Evolutionary conservation across 2,329 filamentous ascomycete species (phyloP).

Genomic region (Pseudopithomyces maydicus): DNA sequence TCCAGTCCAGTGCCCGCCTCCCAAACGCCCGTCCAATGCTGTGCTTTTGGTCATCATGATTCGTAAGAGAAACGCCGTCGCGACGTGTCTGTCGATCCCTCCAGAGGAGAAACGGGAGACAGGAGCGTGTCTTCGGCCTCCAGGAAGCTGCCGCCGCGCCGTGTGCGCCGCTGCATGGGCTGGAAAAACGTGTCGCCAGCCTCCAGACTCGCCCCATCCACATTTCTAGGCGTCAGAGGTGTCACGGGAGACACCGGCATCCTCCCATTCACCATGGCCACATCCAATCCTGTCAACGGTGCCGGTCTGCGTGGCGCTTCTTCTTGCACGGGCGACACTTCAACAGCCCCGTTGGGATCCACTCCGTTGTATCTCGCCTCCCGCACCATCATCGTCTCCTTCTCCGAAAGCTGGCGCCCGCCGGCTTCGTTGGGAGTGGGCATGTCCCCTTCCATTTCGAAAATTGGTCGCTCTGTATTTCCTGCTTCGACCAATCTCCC

Average conservation of each 20-base stretch:
- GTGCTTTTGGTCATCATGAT: constrained; percentile 28
- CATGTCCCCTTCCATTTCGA: constrained; percentile 61
- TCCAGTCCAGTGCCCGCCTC: background rate
- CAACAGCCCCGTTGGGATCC: constrained; percentile 32
- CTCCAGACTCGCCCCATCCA: constrained; percentile 38
- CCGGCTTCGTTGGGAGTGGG: constrained; percentile 57
- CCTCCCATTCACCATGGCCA: constrained; percentile 34
- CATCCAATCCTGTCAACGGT: constrained; percentile 31
- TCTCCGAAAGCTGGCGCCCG: constrained; percentile 53
- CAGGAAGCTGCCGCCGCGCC: constrained; percentile 23
- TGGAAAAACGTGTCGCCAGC: constrained; percentile 38
- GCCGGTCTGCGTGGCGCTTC: constrained; percentile 28
- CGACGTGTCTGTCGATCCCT: constrained; percentile 32
- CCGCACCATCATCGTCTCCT: constrained; percentile 53
- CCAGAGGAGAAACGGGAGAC: constrained; percentile 43
- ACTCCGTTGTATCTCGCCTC: constrained; percentile 54
- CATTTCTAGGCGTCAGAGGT: constrained; percentile 31
- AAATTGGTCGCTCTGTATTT: constrained; percentile 45
- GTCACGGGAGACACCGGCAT: constrained; percentile 36
- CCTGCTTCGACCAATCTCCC: constrained; percentile 38
- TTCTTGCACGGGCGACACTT: constrained; percentile 22
- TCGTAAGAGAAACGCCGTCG: constrained; percentile 47
- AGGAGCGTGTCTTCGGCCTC: constrained; percentile 35
- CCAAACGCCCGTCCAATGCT: constrained; percentile 8
- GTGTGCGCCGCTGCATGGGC: constrained; percentile 27